Conservation (phyloP, 352 stramenopile genomes). For the Pythium scleroteichum region DNA sequence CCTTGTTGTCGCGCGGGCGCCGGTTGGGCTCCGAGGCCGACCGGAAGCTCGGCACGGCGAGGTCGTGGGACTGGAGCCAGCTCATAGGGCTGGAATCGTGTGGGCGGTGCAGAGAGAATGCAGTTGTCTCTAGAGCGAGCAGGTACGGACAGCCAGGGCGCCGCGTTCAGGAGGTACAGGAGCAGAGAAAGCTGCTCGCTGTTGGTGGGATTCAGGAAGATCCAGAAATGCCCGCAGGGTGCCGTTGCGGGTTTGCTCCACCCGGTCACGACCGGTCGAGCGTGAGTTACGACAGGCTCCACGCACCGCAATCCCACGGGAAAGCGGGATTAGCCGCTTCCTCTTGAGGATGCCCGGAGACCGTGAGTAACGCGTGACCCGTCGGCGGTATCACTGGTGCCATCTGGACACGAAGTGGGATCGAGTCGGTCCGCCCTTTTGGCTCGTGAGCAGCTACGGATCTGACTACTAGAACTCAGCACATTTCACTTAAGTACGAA, state of each 20-base stretch:
- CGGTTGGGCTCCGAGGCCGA: neutral
- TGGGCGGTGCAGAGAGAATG: slow-evolving; percentile 1
- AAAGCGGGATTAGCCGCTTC: too few species aligned
- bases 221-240: neutral
- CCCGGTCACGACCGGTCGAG: too few species aligned
- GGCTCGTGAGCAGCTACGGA: slow-evolving; percentile 5
- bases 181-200: too few species aligned
- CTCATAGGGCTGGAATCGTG: slow-evolving; percentile 8
- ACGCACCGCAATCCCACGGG: too few species aligned
- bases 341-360: too few species aligned
- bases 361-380: too few species aligned
- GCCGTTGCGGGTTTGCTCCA: neutral
- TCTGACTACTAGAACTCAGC: slow-evolving; percentile 9
- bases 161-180: too few species aligned
- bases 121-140: neutral
- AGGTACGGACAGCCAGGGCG: too few species aligned
- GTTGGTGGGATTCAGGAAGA: slow-evolving; percentile 1
- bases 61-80: slow-evolving; percentile 23
- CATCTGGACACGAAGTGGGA: too few species aligned
- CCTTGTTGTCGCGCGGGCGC: slow-evolving; percentile 12
- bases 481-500: slow-evolving; percentile 8
- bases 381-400: too few species aligned
- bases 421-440: too few species aligned
- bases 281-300: too few species aligned
- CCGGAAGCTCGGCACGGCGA: slow-evolving; percentile 17